Base-by-base conservation (phyloP, 2,329 filamentous ascomycete genomes). In the Trichoderma simmonsii region DNA sequence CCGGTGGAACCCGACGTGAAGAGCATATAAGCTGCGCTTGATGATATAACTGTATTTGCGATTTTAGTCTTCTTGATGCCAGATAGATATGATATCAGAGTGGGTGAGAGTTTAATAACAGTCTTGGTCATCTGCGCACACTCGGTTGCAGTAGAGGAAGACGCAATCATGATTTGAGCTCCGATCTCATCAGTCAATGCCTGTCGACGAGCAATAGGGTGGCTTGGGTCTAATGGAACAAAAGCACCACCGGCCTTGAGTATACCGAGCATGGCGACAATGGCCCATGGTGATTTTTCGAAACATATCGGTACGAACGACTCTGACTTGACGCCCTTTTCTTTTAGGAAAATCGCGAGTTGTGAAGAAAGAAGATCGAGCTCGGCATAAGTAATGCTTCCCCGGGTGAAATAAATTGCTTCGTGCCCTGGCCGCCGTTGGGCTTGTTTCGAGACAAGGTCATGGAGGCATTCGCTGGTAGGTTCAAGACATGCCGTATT, bases 221-320 rank as follows among this genome's bases (percentile, higher is more conserved):
- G 71, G 18, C 12, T 30, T n/a, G 71, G 65, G 39, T 75, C 71
- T 11, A 75, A 26, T 24, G 71, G 65, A 18, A 75, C 51, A 54
- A 56, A 75, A 9, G 61, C 73, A 51, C 71, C 78, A 8, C 80
- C 80, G 39, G 80, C 77, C 65, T 80, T 81, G 24, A 82, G 68
- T 1, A 81, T 75, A 7, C 73, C 79, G 7, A 82, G 65, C 72
- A 80, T 77, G 1, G 78, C 77, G 1, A 81, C 74, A 24, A 76
- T 66, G 0, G 74, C 73, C 78, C 77, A 82, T 51, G 74, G 74
- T 1, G 79, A 81, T 69, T 81, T 82, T 30, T 80, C 78, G 60
- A 81, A 80, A 36, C 75, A 79, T 24, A 81, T 73, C 0, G 79
- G 78, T 8, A 80, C 76, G 5, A 78, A 34, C 2, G 66, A 69